Evolutionary conservation across 805 yeast genomes (phyloP), one percentile per base, ranked within the genome.

Genomic region (Kazachstania africana): DNA sequence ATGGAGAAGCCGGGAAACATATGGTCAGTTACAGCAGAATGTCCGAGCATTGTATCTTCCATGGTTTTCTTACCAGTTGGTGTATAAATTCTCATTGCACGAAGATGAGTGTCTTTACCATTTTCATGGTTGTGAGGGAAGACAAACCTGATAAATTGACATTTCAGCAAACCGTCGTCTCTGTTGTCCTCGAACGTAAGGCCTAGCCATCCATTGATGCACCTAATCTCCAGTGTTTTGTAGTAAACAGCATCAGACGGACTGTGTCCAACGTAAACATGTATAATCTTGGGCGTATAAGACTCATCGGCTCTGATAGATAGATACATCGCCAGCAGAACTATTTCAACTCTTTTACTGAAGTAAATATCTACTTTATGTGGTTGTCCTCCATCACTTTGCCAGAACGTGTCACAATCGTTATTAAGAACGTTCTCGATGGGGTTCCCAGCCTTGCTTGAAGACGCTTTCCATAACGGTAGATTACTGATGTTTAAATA

Each of bases 91-190:
- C 73, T 72, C 12, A 87, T 63, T 0, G 85, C 78, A 28, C 98
- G 58, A 8, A 91, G 62, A 52, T 85, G 97, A 1, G 95, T 78
- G 53, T 91, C 99, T 48, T 88, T 91, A 28, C 99, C 99, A 48
- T 83, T 85, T 49, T 87, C 96, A 45, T 84, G 95, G 45, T 93
- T 91, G 1, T 44, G 33, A 8, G 56, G 57, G 29, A 57, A 51
- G 8, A 37, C 40, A 12, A 57, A 30, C 17, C 48, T 45, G 10
- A 55, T 22, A 29, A 44, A 53, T 23, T 53, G 55, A 28, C 57
- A 48, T 24, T 46, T 48, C 21, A 55, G 34, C 1, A 46, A 34
- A 9, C 33, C 28, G 24, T 50, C 56, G 10, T 29, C 34, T 29
- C 48, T 42, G 17, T 46, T 47, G 19, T 47, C 53, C 18, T 36